Conservation (phyloP, 2,329 filamentous ascomycete genomes). For the Dactylellina parvicollis region DNA sequence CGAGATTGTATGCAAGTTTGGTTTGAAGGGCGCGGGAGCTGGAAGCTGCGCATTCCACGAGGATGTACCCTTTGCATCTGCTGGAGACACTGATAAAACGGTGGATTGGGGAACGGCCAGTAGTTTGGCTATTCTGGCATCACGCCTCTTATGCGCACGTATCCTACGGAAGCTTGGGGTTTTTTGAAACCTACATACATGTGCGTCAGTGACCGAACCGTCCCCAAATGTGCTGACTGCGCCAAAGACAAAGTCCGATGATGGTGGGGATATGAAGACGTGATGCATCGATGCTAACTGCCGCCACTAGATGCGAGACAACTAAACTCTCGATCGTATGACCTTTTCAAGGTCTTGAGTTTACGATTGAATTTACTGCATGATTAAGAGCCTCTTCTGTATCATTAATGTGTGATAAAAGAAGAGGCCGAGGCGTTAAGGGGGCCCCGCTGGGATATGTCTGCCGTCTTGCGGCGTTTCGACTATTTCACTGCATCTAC, state of each 20-base stretch:
- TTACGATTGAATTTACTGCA: conserved; percentile 1
- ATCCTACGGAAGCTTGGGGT: not conserved
- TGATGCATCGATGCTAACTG: conserved; percentile 20
- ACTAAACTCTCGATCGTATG: conserved; percentile 25
- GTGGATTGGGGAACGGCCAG: not conserved
- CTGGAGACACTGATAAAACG: not conserved
- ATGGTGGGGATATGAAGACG: not conserved
- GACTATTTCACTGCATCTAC: too few relatives aligned
- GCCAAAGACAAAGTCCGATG: too few relatives aligned
- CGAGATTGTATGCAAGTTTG: conserved; percentile 29
- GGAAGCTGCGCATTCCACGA: conserved; percentile 38
- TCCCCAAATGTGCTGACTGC: too few relatives aligned
- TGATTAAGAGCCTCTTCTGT: conserved; percentile 4
- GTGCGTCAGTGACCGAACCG: conserved; percentile 7
- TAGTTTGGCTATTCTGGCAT: conserved; percentile 21
- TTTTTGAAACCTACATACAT: conserved; percentile 35
- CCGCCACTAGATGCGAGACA: too few relatives aligned
- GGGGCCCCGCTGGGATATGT: too few relatives aligned
- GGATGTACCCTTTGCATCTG: conserved; percentile 19
- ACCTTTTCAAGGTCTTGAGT: not conserved
- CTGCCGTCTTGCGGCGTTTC: too few relatives aligned
- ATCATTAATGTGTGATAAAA: too few relatives aligned
- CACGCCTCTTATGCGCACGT: conserved; percentile 27
- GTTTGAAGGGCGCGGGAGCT: too few relatives aligned
- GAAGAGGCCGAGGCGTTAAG: too few relatives aligned